Evolutionary conservation across 768 basidiomycete species (phyloP).

Genomic region (Lyophyllum shimeji): DNA sequence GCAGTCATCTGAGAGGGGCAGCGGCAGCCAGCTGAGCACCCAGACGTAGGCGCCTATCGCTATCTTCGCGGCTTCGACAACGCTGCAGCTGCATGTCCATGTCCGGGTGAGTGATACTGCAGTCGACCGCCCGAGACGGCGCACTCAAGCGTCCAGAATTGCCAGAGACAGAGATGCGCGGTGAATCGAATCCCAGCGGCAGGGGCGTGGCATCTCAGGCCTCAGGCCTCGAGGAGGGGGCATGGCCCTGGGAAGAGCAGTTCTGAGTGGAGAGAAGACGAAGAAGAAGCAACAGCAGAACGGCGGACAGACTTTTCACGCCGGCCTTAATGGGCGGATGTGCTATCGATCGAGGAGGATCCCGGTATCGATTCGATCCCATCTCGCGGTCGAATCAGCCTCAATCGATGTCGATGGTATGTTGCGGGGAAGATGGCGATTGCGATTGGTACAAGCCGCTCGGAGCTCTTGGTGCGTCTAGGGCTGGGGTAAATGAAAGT

Average conservation of each 20-base stretch:
- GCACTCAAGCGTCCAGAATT: neutral
- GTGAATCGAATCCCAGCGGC: neutral
- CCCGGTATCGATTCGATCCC: constrained; percentile 6
- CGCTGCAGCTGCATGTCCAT: neutral
- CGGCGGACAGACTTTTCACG: no score
- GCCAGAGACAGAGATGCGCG: neutral
- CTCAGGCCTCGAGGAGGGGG: constrained; percentile 12
- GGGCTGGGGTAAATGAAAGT: neutral
- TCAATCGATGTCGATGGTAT: neutral
- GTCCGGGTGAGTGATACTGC: no score
- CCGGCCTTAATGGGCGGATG: neutral
- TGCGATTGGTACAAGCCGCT: no score
- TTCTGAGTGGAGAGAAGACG: neutral
- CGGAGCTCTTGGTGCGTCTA: neutral
- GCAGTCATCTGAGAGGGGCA: neutral
- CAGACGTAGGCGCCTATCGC: neutral
- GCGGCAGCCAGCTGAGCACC: no score
- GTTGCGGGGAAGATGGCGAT: neutral
- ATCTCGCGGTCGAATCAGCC: neutral
- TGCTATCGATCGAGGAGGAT: constrained; percentile 12
- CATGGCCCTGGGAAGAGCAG: neutral
- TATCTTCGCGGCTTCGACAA: no score
- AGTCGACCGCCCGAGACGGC: neutral
- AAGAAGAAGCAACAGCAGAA: neutral
- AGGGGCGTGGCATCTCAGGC: constrained; percentile 6